These are phyloP conservation scores for Umbellularia californica DNA, from an alignment of 164 flowering plant genomes.

Conservation along the genomic window DNA sequence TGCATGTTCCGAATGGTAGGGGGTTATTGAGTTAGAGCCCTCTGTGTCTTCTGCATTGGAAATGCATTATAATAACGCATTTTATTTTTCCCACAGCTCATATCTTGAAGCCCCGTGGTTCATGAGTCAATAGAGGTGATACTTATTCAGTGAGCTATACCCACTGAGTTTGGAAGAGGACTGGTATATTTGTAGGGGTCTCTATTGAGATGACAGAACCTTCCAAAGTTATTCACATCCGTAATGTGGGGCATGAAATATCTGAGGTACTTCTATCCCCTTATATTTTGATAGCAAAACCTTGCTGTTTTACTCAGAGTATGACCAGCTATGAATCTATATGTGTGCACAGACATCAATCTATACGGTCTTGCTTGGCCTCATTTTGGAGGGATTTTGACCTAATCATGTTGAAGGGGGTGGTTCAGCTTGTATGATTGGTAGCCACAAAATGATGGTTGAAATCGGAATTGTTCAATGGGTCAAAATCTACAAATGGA, in stretches of 20 bases:
- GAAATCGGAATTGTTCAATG: background rate
- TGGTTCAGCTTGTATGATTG: background rate
- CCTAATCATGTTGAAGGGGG: background rate
- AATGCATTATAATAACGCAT: too few relatives aligned
- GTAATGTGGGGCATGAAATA: slow-evolving; percentile 97
- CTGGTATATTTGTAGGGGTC: slow-evolving; percentile 18
- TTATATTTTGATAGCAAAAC: background rate
- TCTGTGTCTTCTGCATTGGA: too few relatives aligned
- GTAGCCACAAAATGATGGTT: background rate
- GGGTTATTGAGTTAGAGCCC: too few relatives aligned
- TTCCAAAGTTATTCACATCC: slow-evolving; percentile 94
- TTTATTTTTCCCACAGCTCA: too few relatives aligned
- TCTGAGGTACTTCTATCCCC: slow-evolving; percentile 55
- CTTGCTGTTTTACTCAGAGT: too few relatives aligned
- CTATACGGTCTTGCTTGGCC: background rate
- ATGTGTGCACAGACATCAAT: too few relatives aligned
- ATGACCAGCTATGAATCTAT: too few relatives aligned
- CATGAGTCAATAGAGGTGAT: too few relatives aligned
- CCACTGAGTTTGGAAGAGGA: background rate
- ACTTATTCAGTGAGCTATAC: too few relatives aligned
- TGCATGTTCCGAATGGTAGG: too few relatives aligned
- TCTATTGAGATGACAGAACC: slow-evolving; percentile 70
- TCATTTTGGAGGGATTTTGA: background rate
- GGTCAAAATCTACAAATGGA: background rate
- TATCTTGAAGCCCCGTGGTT: too few relatives aligned